Base-by-base conservation (phyloP, 2,329 filamentous ascomycete species). In the Coniella lustricola region DNA sequence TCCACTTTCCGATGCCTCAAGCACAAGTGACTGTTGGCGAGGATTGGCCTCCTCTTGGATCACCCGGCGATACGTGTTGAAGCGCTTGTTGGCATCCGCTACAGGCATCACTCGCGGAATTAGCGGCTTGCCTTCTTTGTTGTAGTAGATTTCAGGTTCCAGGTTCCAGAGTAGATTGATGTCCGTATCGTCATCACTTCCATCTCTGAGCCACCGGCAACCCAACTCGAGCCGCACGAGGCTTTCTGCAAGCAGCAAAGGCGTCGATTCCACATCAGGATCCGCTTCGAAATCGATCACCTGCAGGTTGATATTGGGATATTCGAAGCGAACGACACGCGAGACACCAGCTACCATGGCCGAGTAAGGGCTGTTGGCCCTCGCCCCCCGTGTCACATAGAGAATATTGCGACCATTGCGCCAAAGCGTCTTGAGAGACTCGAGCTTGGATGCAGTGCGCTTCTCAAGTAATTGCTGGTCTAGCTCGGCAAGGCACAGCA, bases 141-240 rank as follows among this genome's bases (percentile, higher is more conserved):
- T 22, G 13, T 64, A 38, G 13, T 51, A 51, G 1, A 62, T 20
- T 38, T 67, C 63, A 2, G 54, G 58, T 44, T 65, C 63, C 1
- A 55, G 53, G 4, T 55, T 57, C 61, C 63, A 65, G 4, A 64
- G 39, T 0, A 63, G 41, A 2, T 50, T 29, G 25, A 29, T 29
- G 5, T 29, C 25, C 25, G 5, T 29, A 10, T 29, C 25, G 5
- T 29, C 25, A 10, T 29, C 25, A 5, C 10, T 29, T 5, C 10
- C 25, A 10, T 29, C 25, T 10, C 25, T 29, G 25, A 29, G 25
- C 34, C 34, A 37, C 34, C 14, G 34, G n/a, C 18, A 13, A 13
- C 3, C 18, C n/a, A 37, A 7, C n/a, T 37, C n/a, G n/a, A 37
- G 34, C 7, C 34, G 34, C 34, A 37, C n/a, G 7, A 37, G 34